Percentiles rank a stretch among this genome's conserved stretches.
phyloP scores from a whole-genome alignment of 495 filamentous ascomycete species.

The Aspergillus coremiiformis region DNA sequence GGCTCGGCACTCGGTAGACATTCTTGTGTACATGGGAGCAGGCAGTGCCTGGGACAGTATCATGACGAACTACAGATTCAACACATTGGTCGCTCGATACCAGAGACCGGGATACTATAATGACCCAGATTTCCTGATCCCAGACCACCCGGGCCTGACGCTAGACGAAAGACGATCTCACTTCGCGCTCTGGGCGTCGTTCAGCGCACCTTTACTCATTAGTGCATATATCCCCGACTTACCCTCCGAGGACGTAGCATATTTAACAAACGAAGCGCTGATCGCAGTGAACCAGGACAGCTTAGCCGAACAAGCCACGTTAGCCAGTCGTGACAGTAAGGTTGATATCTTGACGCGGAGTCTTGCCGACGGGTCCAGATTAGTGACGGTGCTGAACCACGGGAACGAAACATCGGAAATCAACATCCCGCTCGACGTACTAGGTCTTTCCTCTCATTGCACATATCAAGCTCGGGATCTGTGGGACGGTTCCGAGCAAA shows the following conservation, averaged over 20 bases:
- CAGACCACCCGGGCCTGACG: constrained; percentile 30
- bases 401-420: constrained; percentile 14
- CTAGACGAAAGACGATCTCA: constrained; percentile 34
- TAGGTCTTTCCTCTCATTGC: constrained; percentile 20
- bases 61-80: constrained; percentile 34
- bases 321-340: constrained; percentile 27
- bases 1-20: constrained; percentile 37
- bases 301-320: constrained; percentile 33
- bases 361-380: constrained; percentile 24
- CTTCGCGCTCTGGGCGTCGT: constrained; percentile 36
- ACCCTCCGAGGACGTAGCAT: constrained; percentile 23
- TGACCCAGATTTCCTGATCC: constrained; percentile 39
- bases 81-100: constrained; percentile 32
- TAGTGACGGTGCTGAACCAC: constrained; percentile 28
- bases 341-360: constrained; percentile 29
- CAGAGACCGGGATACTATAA: constrained; percentile 39
- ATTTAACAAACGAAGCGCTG: constrained; percentile 29
- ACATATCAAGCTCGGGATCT: constrained; percentile 19
- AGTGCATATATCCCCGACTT: constrained; percentile 34
- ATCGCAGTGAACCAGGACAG: constrained; percentile 36
- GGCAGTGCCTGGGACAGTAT: constrained; percentile 36
- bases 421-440: constrained; percentile 11
- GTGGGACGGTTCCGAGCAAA: constrained; percentile 8
- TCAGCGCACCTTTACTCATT: constrained; percentile 35
- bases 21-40: constrained; percentile 27